Percentiles rank a stretch among this genome's conserved stretches.
Evolutionary conservation across 768 basidiomycete genomes (phyloP).

Genomic region (Brasilioporus rufonigricans): DNA sequence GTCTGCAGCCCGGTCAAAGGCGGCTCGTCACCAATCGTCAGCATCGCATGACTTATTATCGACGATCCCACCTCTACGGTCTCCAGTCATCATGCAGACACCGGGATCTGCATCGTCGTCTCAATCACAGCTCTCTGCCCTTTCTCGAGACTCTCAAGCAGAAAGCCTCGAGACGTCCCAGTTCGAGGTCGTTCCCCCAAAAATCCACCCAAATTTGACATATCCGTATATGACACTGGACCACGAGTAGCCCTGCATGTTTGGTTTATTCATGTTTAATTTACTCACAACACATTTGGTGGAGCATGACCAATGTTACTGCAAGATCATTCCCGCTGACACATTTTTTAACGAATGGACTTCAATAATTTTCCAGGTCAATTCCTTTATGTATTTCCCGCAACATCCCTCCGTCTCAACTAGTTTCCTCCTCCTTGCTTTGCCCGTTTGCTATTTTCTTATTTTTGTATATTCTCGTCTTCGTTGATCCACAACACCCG

Average conservation of each 20-base stretch:
- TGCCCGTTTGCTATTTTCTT: conserved; percentile 18
- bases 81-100: conserved; percentile 15
- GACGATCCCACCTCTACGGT: conserved; percentile 5
- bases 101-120: conserved; percentile 28
- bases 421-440: conserved; percentile 20
- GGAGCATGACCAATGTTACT: conserved; percentile 12
- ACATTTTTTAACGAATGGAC: conserved; percentile 9
- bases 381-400: conserved; percentile 5
- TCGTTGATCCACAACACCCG: conserved; percentile 9
- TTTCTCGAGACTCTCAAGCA: conserved; percentile 23
- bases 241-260: conserved; percentile 31
- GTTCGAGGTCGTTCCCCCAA: conserved; percentile 64
- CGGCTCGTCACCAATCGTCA: conserved; percentile 23
- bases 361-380: conserved; percentile 2
- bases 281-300: conserved; percentile 14
- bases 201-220: conserved; percentile 41
- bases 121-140: conserved; percentile 24
- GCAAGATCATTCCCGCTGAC: conserved; percentile 12
- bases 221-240: conserved; percentile 60
- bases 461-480: conserved; percentile 16
- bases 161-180: conserved; percentile 59
- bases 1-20: conserved; percentile 18
- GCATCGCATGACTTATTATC: conserved; percentile 32
- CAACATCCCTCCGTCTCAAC: conserved; percentile 11
- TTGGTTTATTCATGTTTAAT: conserved; percentile 16